Evolutionary conservation across 148 eudicot genomes (phyloP).

Genomic region (Rhododendron griersonianum): DNA sequence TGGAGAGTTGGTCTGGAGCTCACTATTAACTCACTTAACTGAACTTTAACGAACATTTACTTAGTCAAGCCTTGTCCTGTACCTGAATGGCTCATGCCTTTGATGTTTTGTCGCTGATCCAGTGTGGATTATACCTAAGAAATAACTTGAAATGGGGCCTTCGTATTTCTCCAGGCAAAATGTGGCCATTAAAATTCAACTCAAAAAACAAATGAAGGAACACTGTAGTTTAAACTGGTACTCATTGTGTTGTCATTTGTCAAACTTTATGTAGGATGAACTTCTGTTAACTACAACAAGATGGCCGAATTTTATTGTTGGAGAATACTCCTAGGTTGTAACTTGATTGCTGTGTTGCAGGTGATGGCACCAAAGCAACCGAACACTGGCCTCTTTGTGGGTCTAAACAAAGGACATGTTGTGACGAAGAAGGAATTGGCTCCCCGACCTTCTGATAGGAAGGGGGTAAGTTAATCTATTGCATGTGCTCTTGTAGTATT

Average conservation of each 20-base stretch:
- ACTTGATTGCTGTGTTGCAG: constrained; percentile 13
- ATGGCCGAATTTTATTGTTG: neutral
- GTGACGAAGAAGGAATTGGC: constrained; percentile 38
- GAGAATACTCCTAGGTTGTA: neutral
- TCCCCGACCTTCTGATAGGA: constrained; percentile 39
- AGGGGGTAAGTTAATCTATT: constrained; percentile 27
- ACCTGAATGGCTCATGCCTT: neutral
- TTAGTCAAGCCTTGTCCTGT: neutral
- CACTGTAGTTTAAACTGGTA: neutral
- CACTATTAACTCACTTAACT: neutral
- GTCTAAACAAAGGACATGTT: constrained; percentile 45
- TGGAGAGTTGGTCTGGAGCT: neutral
- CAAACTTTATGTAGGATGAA: neutral
- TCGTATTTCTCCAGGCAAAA: neutral
- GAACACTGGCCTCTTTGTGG: constrained; percentile 36
- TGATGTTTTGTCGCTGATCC: neutral
- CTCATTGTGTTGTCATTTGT: neutral
- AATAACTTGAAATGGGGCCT: neutral
- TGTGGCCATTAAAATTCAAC: neutral
- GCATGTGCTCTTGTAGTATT: neutral
- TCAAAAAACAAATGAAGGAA: neutral
- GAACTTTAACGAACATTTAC: neutral
- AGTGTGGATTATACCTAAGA: neutral
- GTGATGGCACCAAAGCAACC: constrained; percentile 40
- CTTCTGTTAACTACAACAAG: neutral